Evolutionary conservation across 768 basidiomycete genomes (phyloP).

Genomic region (Termitomyces sp.): DNA sequence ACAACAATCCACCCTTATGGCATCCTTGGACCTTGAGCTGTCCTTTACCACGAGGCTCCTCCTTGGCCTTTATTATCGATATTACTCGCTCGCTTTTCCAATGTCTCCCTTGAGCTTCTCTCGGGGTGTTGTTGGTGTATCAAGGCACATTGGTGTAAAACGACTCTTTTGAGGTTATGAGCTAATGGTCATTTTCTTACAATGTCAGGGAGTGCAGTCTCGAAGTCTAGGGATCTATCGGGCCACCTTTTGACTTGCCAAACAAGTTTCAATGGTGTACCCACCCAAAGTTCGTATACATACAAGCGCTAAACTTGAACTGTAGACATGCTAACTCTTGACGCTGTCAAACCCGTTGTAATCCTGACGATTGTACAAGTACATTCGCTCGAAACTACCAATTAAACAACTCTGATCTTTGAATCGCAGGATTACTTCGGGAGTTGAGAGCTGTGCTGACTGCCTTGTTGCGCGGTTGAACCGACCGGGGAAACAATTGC

Average conservation of each 20-base stretch:
- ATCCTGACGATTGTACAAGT: neutral
- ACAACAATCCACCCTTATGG: no score
- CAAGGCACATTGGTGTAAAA: neutral
- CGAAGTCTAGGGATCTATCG: neutral
- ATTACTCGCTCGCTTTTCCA: neutral
- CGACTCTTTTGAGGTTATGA: neutral
- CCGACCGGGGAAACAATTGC: slow-evolving; percentile 7
- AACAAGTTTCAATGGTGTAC: neutral
- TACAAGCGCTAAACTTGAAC: neutral
- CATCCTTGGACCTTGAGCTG: no score
- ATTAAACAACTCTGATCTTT: neutral
- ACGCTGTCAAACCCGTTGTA: slow-evolving; percentile 7
- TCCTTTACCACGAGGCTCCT: no score
- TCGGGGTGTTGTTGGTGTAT: neutral
- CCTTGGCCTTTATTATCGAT: neutral
- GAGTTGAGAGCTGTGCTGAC: slow-evolving; percentile 27
- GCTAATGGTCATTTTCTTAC: neutral
- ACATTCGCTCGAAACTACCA: neutral
- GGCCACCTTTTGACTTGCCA: slow-evolving; percentile 1
- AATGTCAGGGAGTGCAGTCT: neutral
- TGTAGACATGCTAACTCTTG: slow-evolving; percentile 17
- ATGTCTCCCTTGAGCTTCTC: neutral
- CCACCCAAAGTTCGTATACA: neutral
- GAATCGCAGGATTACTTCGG: slow-evolving; percentile 16
- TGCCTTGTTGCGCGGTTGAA: slow-evolving; percentile 23